Conservation (phyloP, 2,329 filamentous ascomycete species). For the Diaporthe eres region DNA sequence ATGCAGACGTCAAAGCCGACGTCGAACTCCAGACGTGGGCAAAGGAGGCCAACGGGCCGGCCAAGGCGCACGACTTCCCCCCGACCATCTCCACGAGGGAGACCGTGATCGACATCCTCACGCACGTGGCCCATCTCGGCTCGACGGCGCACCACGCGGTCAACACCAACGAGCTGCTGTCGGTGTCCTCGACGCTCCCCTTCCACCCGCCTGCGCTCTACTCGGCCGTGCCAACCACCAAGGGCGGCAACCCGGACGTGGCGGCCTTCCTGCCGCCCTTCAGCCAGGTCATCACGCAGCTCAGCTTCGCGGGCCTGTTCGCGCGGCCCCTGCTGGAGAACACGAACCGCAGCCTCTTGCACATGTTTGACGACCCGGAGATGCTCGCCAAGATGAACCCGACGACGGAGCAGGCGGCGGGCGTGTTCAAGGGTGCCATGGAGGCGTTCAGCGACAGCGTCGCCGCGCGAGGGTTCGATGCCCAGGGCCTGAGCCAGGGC, state of each 20-base stretch:
- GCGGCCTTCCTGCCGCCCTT: conserved; percentile 53
- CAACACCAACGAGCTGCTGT: conserved; percentile 58
- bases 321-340: conserved; percentile 55
- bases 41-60: conserved; percentile 54
- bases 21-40: conserved; percentile 61
- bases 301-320: conserved; percentile 56
- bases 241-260: conserved; percentile 53
- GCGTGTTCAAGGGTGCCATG: conserved; percentile 55
- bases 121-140: conserved; percentile 55
- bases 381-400: conserved; percentile 53
- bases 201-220: conserved; percentile 59
- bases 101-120: conserved; percentile 57
- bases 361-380: conserved; percentile 56
- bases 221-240: conserved; percentile 54
- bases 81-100: conserved; percentile 44
- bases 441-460: conserved; percentile 54
- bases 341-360: conserved; percentile 54
- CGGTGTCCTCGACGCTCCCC: conserved; percentile 54
- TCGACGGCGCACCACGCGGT: conserved; percentile 57
- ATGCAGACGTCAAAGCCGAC: conserved; percentile 53
- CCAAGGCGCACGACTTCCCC: conserved; percentile 59
- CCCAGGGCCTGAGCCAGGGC: conserved; percentile 57
- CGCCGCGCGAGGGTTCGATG: conserved; percentile 56
- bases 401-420: conserved; percentile 51
- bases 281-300: conserved; percentile 52